phyloP scores from a whole-genome alignment of 2,329 filamentous ascomycete species.

The Chaetomium sp. region DNA sequence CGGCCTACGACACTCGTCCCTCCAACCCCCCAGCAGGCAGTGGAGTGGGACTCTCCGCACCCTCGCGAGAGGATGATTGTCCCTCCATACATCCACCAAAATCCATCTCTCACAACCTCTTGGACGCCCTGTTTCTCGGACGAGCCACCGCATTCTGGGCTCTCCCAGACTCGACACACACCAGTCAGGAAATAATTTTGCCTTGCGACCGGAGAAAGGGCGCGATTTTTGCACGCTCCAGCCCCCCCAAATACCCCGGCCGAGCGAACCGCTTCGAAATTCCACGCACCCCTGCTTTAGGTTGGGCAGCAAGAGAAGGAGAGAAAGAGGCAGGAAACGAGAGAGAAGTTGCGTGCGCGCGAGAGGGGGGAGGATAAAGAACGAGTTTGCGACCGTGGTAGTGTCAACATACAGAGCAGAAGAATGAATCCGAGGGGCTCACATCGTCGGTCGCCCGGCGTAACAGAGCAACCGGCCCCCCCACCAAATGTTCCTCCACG shows the following conservation, averaged over 20 bases:
- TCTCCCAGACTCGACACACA: neutral
- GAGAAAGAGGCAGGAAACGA: neutral
- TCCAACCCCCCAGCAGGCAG: too few species aligned
- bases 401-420: too few species aligned
- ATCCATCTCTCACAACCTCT: too few species aligned
- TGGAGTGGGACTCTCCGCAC: too few species aligned
- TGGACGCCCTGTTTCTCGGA: too few species aligned
- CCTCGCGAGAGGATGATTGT: too few species aligned
- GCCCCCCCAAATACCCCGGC: neutral
- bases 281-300: neutral
- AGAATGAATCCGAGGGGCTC: slow-evolving; percentile 26
- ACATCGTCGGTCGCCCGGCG: slow-evolving; percentile 58
- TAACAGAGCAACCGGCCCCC: slow-evolving; percentile 45
- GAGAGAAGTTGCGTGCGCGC: neutral
- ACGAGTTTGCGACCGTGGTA: too few species aligned
- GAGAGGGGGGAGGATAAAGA: neutral
- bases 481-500: slow-evolving; percentile 49
- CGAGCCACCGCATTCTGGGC: neutral
- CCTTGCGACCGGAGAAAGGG: neutral
- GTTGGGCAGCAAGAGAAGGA: slow-evolving; percentile 10
- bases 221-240: slow-evolving; percentile 1
- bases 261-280: neutral
- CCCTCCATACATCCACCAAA: too few species aligned
- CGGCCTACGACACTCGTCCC: too few species aligned
- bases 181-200: neutral